Evolutionary conservation across 2,329 filamentous ascomycete genomes (phyloP).

Genomic region (Simplicillium sp.): DNA sequence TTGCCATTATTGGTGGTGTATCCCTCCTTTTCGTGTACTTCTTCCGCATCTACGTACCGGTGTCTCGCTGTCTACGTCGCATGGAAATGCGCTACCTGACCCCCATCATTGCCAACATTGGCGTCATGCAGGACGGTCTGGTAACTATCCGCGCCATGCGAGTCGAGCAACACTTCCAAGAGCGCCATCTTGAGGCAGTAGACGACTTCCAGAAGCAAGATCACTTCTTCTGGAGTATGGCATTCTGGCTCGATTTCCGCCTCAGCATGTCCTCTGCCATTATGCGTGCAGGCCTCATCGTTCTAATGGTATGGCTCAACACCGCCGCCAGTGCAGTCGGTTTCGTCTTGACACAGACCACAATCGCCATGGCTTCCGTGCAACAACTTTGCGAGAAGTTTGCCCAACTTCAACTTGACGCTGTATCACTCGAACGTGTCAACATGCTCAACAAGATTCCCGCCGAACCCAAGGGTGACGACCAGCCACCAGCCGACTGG

Average conservation of each 20-base stretch:
- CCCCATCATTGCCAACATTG: conserved; percentile 87
- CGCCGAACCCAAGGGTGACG: conserved; percentile 58
- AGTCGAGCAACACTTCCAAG: conserved; percentile 70
- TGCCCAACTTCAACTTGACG: conserved; percentile 82
- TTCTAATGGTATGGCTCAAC: conserved; percentile 65
- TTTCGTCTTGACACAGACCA: conserved; percentile 60
- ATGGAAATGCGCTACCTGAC: conserved; percentile 86
- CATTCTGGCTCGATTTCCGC: conserved; percentile 75
- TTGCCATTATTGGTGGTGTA: conserved; percentile 61
- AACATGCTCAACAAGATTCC: conserved; percentile 74
- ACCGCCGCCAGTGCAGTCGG: conserved; percentile 71
- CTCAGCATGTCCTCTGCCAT: conserved; percentile 53
- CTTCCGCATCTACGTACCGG: conserved; percentile 70
- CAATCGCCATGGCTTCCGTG: conserved; percentile 23
- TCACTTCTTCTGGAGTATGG: conserved; percentile 88
- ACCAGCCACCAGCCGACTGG: conserved; percentile 68
- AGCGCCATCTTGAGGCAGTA: conserved; percentile 68
- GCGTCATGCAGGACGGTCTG: conserved; percentile 74
- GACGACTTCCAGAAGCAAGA: conserved; percentile 92
- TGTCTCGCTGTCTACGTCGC: conserved; percentile 72
- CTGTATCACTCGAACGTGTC: conserved; percentile 81
- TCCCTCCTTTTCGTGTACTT: conserved; percentile 61
- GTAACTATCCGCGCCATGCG: conserved; percentile 80
- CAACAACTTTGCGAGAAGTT: conserved; percentile 65
- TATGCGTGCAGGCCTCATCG: conserved; percentile 64